Evolutionary conservation across 2,329 filamentous ascomycete genomes (phyloP), one percentile per base, ranked within the genome.

Genomic region (Botrytis sinoallii): DNA sequence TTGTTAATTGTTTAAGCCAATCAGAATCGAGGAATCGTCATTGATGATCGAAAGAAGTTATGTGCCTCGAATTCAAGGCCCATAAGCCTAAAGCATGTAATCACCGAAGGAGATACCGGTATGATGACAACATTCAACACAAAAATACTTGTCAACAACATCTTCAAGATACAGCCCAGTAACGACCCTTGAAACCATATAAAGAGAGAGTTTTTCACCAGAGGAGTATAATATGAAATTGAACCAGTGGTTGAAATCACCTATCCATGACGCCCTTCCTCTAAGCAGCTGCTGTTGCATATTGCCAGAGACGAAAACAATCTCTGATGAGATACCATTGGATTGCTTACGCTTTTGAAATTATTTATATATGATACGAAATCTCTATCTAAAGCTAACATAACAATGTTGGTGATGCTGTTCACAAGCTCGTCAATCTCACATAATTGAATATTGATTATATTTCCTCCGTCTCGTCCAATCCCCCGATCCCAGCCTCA

Each of bases 401-500:
- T 57, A 32, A 29, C n/a, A 2, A 2, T 2, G 18, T 57, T 57
- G 1, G n/a, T 5, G 52, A 57, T 32, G n/a, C 6, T 55, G 4
- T 42, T 18, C 48, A 42, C n/a, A 57, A 29, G 16, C 18, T 71
- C 70, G 63, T 35, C 59, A 70, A 29, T n/a, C 22, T 73, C 65
- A 74, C 75, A 74, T 18, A 60, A 68, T 32, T 63, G 38, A 38
- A 48, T 71, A 22, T 71, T 65, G n/a, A 65, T 46, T 38, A 75
- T 12, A 12, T 8, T 6, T 22, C 61, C 61, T 52, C 14, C 46
- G 32, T 48, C 25, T 3, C 18, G 42, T 22, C 25, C 55, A 57
- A 40, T 4, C 38, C 48, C 35, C 35, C 25, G 52, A 18, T 35
- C 2, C 77, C 79, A 63, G 67, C 70, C 71, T 79, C 77, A 9